Evolutionary conservation across 441 rosid genomes (phyloP).

Genomic region (Jatropha multifida): DNA sequence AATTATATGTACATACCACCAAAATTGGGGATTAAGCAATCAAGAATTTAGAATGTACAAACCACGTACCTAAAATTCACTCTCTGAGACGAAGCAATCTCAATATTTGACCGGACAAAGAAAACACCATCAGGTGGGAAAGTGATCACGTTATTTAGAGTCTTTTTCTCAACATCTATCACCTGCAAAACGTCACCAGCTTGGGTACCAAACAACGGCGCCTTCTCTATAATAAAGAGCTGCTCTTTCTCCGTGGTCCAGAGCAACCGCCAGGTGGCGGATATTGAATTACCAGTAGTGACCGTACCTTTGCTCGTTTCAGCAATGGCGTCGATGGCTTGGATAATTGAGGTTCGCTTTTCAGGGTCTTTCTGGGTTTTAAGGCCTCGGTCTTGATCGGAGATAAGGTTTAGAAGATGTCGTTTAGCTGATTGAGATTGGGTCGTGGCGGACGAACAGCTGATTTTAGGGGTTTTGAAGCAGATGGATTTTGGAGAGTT

Average conservation of each 20-base stretch:
- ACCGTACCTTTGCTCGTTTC: conserved; percentile 45
- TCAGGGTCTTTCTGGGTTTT: conserved; percentile 63
- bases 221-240: conserved; percentile 82
- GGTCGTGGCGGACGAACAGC: conserved; percentile 44
- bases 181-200: conserved; percentile 93
- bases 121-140: conserved; percentile 92
- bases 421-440: conserved; percentile 54
- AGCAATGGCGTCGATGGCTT: conserved; percentile 66
- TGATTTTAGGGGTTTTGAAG: conserved; percentile 21
- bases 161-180: conserved; percentile 58
- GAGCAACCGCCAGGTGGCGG: conserved; percentile 83
- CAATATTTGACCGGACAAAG: conserved; percentile 75
- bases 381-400: conserved; percentile 85
- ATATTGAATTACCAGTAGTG: conserved; percentile 63
- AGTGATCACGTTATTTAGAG: conserved; percentile 77
- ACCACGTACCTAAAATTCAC: conserved; percentile 69
- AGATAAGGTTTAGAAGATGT: conserved; percentile 63
- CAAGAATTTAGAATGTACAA: not conserved
- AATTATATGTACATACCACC: not conserved
- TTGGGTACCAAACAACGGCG: conserved; percentile 63
- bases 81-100: conserved; percentile 72
- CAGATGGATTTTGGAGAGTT: conserved; percentile 17
- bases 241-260: conserved; percentile 99
- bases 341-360: conserved; percentile 54
- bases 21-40: not conserved